These are phyloP conservation scores for Xylaria longipes DNA, from an alignment of 495 filamentous ascomycete genomes.

Conservation along the genomic window DNA sequence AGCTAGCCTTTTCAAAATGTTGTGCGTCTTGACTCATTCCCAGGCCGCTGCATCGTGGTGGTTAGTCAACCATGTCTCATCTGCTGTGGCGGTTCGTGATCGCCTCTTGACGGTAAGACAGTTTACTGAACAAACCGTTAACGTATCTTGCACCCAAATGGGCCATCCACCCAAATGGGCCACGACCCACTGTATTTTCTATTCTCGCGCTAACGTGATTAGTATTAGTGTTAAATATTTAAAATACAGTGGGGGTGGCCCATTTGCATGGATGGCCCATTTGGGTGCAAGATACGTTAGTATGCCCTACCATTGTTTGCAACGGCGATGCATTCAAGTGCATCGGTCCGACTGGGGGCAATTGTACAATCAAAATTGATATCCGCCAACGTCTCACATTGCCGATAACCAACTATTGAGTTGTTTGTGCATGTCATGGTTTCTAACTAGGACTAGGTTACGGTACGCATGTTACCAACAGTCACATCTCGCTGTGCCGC, in stretches of 20 bases:
- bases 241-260: too few relatives aligned
- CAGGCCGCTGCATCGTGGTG: background rate
- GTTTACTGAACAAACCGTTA: background rate
- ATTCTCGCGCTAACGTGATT: too few relatives aligned
- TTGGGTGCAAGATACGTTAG: too few relatives aligned
- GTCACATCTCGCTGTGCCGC: background rate
- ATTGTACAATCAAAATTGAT: background rate
- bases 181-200: too few relatives aligned
- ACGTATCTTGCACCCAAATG: too few relatives aligned
- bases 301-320: background rate
- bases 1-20: background rate
- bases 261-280: too few relatives aligned
- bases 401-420: background rate
- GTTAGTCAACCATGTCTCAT: background rate
- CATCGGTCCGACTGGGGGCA: background rate
- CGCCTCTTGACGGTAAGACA: background rate
- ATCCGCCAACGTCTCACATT: background rate
- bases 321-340: background rate
- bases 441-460: background rate
- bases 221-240: too few relatives aligned
- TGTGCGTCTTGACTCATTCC: background rate
- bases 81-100: background rate
- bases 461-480: background rate
- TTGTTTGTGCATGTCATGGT: background rate
- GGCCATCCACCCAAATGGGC: too few relatives aligned